Conservation (phyloP, 371 early-diverging fungal species). For the Entomophthora muscae region DNA sequence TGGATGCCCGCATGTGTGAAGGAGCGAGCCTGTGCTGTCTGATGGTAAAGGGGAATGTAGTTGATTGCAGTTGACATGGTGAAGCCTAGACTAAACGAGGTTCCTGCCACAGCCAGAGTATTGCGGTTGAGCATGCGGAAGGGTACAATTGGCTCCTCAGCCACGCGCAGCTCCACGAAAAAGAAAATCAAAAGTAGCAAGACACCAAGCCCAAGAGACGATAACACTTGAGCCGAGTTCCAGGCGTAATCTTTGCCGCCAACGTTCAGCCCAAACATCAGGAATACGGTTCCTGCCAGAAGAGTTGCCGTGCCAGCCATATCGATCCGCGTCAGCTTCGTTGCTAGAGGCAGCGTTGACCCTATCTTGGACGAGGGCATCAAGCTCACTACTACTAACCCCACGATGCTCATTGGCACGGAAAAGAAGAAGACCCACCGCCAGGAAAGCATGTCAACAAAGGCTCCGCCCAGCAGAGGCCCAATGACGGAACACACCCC, state of each 20-base stretch:
- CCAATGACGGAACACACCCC: slow-evolving; percentile 21
- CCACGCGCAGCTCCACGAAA: slow-evolving; percentile 25
- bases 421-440: slow-evolving; percentile 28
- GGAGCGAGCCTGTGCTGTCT: no score
- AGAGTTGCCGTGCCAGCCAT: slow-evolving; percentile 27
- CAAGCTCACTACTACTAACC: slow-evolving; percentile 15
- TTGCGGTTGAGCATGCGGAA: slow-evolving; percentile 19
- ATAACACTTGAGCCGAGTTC: no score
- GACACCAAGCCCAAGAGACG: no score
- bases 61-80: slow-evolving; percentile 26
- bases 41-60: no score
- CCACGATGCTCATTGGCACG: slow-evolving; percentile 15
- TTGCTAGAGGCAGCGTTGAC: slow-evolving; percentile 24
- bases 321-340: slow-evolving; percentile 31
- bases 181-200: slow-evolving; percentile 22
- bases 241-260: slow-evolving; percentile 21
- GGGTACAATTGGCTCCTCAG: slow-evolving; percentile 31
- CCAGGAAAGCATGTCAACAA: slow-evolving; percentile 23
- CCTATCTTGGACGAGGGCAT: slow-evolving; percentile 21
- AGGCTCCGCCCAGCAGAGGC: slow-evolving; percentile 27
- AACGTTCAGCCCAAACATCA: not conserved
- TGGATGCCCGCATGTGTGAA: no score
- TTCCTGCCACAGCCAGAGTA: slow-evolving; percentile 14
- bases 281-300: slow-evolving; percentile 16
- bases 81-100: slow-evolving; percentile 23